A percentile compares a stretch with the other conserved stretches of the same genome.
phyloP scores from a whole-genome alignment of 1,139 yeast species.

The Magnusiomyces paraingens region DNA sequence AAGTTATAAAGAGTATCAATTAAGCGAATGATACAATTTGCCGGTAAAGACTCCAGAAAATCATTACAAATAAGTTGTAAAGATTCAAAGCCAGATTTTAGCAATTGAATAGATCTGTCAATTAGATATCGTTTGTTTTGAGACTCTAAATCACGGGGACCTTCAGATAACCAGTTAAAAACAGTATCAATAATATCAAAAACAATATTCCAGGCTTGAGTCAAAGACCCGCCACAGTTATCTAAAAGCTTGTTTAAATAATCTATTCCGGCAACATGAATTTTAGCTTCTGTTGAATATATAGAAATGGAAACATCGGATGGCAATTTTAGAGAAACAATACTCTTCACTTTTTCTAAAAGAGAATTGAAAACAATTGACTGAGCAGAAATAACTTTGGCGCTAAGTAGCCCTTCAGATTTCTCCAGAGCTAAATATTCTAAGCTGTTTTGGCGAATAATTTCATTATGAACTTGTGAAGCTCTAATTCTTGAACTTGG shows the following conservation, averaged over 20 bases:
- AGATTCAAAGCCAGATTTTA: constrained; percentile 68
- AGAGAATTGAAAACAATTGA: constrained; percentile 17
- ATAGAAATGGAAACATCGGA: constrained; percentile 22
- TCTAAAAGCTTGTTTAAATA: constrained; percentile 67
- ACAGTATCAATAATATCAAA: constrained; percentile 65
- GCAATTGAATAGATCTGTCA: constrained; percentile 32
- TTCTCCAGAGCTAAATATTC: constrained; percentile 11
- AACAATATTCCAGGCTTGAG: constrained; percentile 65
- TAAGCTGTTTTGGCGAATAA: constrained; percentile 38
- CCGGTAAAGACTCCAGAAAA: constrained; percentile 64
- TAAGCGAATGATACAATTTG: constrained; percentile 48
- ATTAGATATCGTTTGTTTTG: constrained; percentile 31
- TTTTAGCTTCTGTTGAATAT: constrained; percentile 38
- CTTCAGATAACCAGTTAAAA: constrained; percentile 38
- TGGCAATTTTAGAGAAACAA: constrained; percentile 17
- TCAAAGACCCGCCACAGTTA: constrained; percentile 58
- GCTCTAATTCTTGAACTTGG: constrained; percentile 44
- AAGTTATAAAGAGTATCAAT: constrained; percentile 69
- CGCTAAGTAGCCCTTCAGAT: background rate
- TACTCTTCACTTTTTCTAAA: constrained; percentile 9
- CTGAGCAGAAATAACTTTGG: constrained; percentile 9
- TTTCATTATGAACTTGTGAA: constrained; percentile 44
- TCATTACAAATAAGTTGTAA: constrained; percentile 80
- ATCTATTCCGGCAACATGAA: constrained; percentile 54
- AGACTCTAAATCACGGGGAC: constrained; percentile 31